Evolutionary conservation across 345 rosid genomes (phyloP).

Genomic region (Corchorus capsularis): DNA sequence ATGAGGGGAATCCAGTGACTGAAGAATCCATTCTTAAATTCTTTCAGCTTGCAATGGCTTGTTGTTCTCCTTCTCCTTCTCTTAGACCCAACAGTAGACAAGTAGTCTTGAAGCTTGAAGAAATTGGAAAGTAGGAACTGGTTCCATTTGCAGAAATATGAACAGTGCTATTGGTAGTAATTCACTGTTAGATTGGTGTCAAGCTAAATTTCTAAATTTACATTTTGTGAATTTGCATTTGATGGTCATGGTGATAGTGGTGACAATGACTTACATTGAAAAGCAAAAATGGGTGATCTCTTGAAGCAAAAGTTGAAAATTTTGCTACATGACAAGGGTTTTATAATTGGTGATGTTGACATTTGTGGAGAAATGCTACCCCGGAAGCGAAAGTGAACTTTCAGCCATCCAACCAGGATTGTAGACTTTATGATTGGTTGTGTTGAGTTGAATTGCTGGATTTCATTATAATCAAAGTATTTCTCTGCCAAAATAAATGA

Average conservation of each 20-base stretch:
- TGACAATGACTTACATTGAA: constrained; percentile 21
- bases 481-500: not conserved
- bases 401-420: constrained; percentile 6
- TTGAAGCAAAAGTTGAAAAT: constrained; percentile 18
- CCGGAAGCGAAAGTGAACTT: not conserved
- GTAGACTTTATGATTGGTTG: not conserved
- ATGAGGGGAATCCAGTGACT: constrained; percentile 35
- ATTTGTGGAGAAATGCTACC: constrained; percentile 8
- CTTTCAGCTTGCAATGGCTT: constrained; percentile 80
- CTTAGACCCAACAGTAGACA: constrained; percentile 72
- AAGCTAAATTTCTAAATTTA: constrained; percentile 18
- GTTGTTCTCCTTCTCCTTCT: constrained; percentile 88
- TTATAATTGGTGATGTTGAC: constrained; percentile 18
- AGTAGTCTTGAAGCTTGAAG: constrained; percentile 72
- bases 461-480: constrained; percentile 1
- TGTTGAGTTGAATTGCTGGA: not conserved
- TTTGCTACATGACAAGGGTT: constrained; percentile 25
- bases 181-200: constrained; percentile 22
- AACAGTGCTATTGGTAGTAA: constrained; percentile 19
- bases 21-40: constrained; percentile 67
- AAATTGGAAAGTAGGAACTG: constrained; percentile 43
- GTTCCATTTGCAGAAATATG: constrained; percentile 7
- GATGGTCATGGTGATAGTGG: not conserved
- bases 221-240: constrained; percentile 8
- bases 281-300: constrained; percentile 12